Evolutionary conservation across 768 basidiomycete genomes (phyloP), one percentile per base, ranked within the genome.

Genomic region (Suillus subaureus): DNA sequence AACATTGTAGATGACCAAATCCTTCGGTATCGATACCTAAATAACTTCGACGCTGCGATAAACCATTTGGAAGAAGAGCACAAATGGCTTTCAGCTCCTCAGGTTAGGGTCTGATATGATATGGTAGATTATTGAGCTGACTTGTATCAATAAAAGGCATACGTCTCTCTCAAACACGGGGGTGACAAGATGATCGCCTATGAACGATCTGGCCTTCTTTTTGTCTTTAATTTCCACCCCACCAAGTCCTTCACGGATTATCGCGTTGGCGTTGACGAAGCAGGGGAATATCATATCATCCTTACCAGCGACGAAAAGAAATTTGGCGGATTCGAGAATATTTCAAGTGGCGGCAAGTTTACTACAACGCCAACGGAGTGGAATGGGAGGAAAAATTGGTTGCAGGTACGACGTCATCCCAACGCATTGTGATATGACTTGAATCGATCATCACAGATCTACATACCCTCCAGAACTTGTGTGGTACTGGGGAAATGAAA

Each of bases 201-300:
- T 74, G 97, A 99, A 82, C 91, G 97, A 61, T 96, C 92, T 23
- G 92, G 94, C 39, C 83, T 99, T 51, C 79, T 99, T 54, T 99
- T 98, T 82, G 83, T 99, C 71, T 99, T 97, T 86, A 99, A 99
- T 80, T 97, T 99, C 85, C 89, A 98, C 81, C 89, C 94, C 6
- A 87, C 85, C n/a, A 77, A 92, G 47, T 97, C 95, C 66, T 99
- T 89, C 81, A 87, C 89, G 54, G 95, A 98, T 77, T 99, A 98
- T 78, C 89, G 96, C 56, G 89, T 99, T 61, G 97, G 97, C 6
- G 87, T 97, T 26, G 90, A 98, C 42, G 84, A 78, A 58, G 79
- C 92, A 33, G 97, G 97, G 12, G 89, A 96, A 77, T 99, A 99
- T 78, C 82, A 79, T 58, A 84, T 94, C 67, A 80, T 94, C 4